Conservation (phyloP, 1,139 yeast species). For the Suhomyces kunorum region DNA sequence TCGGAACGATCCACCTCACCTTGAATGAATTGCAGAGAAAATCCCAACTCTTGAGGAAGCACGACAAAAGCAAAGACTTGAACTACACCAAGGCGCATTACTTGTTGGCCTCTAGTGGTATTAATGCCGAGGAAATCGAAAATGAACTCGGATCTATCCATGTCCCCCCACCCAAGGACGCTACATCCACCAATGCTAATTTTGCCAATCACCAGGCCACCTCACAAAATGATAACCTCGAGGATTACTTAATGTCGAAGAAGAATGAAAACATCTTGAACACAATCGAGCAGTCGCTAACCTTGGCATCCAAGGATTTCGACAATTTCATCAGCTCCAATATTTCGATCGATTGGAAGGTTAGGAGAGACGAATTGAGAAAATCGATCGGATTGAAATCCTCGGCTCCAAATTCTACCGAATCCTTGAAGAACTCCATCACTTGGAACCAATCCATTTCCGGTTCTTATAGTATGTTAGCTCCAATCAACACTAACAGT, state of each 20-base stretch:
- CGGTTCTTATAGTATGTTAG: conserved; percentile 36
- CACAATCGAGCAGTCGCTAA: conserved; percentile 80
- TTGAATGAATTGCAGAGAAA: conserved; percentile 75
- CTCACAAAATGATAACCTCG: conserved; percentile 33
- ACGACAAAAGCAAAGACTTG: conserved; percentile 33
- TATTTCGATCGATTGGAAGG: conserved; percentile 81
- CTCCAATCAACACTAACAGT: conserved; percentile 30
- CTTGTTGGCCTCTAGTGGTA: conserved; percentile 84
- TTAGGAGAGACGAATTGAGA: conserved; percentile 70
- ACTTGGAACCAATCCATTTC: conserved; percentile 42
- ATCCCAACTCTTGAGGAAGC: conserved; percentile 60
- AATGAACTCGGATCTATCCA: conserved; percentile 53
- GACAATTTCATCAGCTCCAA: conserved; percentile 74
- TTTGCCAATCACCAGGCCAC: conserved; percentile 1
- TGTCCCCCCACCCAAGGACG: conserved; percentile 22
- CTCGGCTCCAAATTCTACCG: conserved; percentile 13
- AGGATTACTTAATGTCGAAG: conserved; percentile 60
- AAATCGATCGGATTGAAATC: conserved; percentile 57
- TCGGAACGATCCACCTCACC: conserved; percentile 75
- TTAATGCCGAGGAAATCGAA: conserved; percentile 85
- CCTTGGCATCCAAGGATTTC: conserved; percentile 77
- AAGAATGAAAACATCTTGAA: conserved; percentile 82
- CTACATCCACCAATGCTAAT: conserved; percentile 18
- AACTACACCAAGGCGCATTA: conserved; percentile 88
- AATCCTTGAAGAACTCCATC: conserved; percentile 26